Evolutionary conservation across 805 yeast genomes (phyloP), one percentile per base, ranked within the genome.

Genomic region (Tetrapisispora fleetii): DNA sequence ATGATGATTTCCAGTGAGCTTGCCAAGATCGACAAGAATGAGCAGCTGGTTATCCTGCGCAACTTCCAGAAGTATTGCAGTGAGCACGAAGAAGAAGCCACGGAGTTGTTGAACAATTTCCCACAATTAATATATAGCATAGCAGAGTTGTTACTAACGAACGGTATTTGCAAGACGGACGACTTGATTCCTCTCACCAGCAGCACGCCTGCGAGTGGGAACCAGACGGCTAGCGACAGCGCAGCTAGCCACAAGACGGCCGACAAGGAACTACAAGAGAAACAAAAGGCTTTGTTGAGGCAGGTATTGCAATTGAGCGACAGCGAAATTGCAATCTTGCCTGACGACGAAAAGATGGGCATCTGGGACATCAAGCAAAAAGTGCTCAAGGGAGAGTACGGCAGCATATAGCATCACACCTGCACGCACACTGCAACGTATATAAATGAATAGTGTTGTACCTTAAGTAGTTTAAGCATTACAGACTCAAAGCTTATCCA

Each of bases 61-160:
- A 54, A 47, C 17, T 58, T 85, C 16, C 77, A 80, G 57, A 62
- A 68, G 19, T 78, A 85, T 79, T 68, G 83, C 2, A 62, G 65
- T 3, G 73, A 72, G 27, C 75, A 81, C 50, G 85, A 86, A 0
- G 72, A 71, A 6, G 67, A 79, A 50, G 80, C 85, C 70, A 75
- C 70, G 46, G 75, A 74, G 38, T 67, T 90, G 33, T 68, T 90
- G 17, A 73, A 73, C 27, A 78, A 78, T 53, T 80, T 81, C 50
- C 97, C 97, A 0, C 97, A 91, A 63, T 70, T 91, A 42, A 69
- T 86, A 1, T 88, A 81, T 63, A 93, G 95, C 0, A 69, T 87
- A 28, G 91, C 89, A 2, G 96, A 90, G 59, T 71, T 81, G 1
- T 66, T 87, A 52, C 60, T 82, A 52, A 67, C 65, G 16, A 62